Evolutionary conservation across 257 asterid genomes (phyloP), one percentile per base, ranked within the genome.

Genomic region (Solanum clarkiae): DNA sequence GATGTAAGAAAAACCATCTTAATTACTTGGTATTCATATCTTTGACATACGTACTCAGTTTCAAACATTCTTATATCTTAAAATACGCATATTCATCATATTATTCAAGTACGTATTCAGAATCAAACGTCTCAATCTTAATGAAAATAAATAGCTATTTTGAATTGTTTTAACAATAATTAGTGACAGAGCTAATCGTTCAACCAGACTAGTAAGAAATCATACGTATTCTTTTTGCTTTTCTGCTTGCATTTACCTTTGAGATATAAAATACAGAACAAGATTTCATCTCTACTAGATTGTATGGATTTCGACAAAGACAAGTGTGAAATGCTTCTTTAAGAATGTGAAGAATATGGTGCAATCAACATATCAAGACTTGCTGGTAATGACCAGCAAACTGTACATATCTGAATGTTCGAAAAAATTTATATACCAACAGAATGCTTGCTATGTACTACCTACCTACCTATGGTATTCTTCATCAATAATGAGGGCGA

Each of bases 401-500:
- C 63, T 77, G 63, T 17, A 77, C 47, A 16, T 26, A 42, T 51
- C n/a, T 54, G n/a, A 51, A 16, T 24, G 82, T 51, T 53, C 1
- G 4, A 51, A 77, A 51, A 51, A 51, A 15, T 51, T 14, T 6
- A 51, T 26, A 26, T 15, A 53, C 49, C 26, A 77, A 51, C 45
- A 77, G 26, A 77, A 53, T 29, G 82, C 47, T 26, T 77, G 18
- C 26, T 26, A 26, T 77, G 82, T 53, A 54, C 82, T 4, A 16
- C 47, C 82, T 51, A 77, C 82, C 63, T 77, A 77, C 47, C 82
- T 26, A 51, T 17, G 26, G 65, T 51, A 16, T 26, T 77, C 16
- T 86, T 91, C 90, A 91, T 75, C 89, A 83, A 53, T 84, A 88
- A 84, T 70, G 89, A 85, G 92, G 93, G 72, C 91, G 92, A 83